Evolutionary conservation across 768 basidiomycete species (phyloP), one percentile per base, ranked within the genome.

Genomic region (Pleurotus platypus): DNA sequence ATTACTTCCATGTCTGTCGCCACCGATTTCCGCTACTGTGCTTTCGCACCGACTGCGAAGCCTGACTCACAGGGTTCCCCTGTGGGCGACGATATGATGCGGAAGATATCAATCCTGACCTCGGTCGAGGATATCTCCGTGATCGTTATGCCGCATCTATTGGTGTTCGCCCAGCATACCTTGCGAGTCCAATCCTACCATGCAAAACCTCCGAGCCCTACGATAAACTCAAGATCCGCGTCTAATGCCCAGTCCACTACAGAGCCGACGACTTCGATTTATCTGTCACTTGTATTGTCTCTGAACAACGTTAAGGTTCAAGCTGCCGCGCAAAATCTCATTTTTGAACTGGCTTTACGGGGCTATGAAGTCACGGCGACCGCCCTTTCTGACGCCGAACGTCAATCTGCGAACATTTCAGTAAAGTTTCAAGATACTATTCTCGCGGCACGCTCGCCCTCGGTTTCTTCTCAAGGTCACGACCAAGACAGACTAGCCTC

Each of bases 281-380:
- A 39, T 42, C 20, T 26, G 13, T 40, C 51, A 1, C 11, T 54
- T 12, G 51, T 54, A 2, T 24, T 54, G 38, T 54, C 39, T 6
- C 61, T 86, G 48, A 73, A 70, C 5, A 72, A 66, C 6, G 60
- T 87, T 43, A 75, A 75, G 24, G 63, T 89, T n/a, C 80, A 78
- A 55, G 87, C 87, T 6, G 84, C 81, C 4, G 87, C 89, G 5
- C 86, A 87, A 64, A 90, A 85, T 63, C 73, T 92, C 26, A 73
- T 82, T 15, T 79, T 89, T 55, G 89, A 87, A 53, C 76, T 86
- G 55, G 79, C 79, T 13, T 64, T 81, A 22, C 69, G 74, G 2
- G 69, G 67, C 11, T 58, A 80, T 8, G 76, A 73, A 53, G 65
- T 71, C 40, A 67, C 69, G 8, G 75, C 76, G 4, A 75, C 72